Evolutionary conservation across 2,329 filamentous ascomycete species (phyloP).

Genomic region (Colletotrichum tropicicola): DNA sequence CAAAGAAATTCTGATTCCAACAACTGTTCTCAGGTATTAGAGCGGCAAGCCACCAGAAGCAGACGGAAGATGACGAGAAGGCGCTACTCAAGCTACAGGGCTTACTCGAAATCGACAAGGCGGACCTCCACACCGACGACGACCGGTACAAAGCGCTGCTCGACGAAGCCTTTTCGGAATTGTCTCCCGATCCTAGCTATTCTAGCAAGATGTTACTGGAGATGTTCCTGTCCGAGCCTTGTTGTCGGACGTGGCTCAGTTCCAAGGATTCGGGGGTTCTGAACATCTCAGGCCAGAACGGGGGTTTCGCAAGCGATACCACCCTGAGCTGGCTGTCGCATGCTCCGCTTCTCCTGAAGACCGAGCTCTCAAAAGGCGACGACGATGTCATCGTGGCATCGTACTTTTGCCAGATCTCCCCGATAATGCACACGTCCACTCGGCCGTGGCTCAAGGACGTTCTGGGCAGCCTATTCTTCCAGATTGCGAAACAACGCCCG

Average conservation of each 20-base stretch:
- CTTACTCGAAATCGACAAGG: background rate
- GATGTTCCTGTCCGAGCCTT: background rate
- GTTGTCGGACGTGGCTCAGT: background rate
- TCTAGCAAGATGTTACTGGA: background rate
- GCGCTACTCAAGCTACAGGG: background rate
- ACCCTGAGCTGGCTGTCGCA: background rate
- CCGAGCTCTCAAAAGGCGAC: background rate
- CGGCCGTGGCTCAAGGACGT: background rate
- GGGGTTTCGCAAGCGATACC: background rate
- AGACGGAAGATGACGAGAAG: background rate
- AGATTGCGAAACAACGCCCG: background rate
- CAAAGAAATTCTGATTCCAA: background rate
- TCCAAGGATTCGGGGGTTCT: background rate
- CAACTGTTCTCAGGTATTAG: background rate
- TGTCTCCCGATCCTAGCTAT: background rate
- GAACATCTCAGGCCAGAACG: background rate
- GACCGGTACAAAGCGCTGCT: background rate
- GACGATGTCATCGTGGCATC: background rate
- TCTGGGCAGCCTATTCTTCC: background rate
- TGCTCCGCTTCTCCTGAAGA: background rate
- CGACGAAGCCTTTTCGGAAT: background rate
- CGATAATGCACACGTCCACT: background rate
- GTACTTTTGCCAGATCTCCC: background rate
- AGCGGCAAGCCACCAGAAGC: background rate
- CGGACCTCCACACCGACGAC: background rate